These are phyloP conservation scores for Hymenoscyphus infarciens DNA, from an alignment of 2,329 filamentous ascomycete species.

Conservation along the genomic window DNA sequence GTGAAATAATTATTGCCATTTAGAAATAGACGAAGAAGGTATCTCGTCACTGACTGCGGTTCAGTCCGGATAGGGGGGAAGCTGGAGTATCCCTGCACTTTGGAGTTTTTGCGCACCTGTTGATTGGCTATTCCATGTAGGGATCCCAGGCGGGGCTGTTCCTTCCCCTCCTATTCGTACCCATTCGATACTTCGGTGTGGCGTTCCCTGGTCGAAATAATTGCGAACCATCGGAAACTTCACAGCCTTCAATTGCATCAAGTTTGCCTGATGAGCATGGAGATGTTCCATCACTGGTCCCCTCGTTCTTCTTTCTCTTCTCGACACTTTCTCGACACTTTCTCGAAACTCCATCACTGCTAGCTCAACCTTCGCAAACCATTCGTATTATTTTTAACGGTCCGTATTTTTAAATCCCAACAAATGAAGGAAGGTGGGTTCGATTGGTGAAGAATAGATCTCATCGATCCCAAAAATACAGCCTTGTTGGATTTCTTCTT, in stretches of 20 bases:
- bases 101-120: not conserved
- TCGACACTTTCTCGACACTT: not conserved
- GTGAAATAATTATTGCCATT: too few relatives aligned
- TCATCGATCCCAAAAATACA: too few relatives aligned
- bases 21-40: too few relatives aligned
- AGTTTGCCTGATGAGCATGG: not conserved
- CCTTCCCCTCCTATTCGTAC: not conserved
- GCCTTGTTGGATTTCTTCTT: not conserved
- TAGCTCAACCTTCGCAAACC: too few relatives aligned
- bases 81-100: not conserved
- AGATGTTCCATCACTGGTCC: not conserved
- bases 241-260: not conserved
- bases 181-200: not conserved
- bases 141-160: not conserved
- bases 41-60: too few relatives aligned
- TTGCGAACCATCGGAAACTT: not conserved
- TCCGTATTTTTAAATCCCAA: too few relatives aligned
- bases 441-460: too few relatives aligned
- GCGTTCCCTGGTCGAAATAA: not conserved
- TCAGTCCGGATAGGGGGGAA: not conserved
- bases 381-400: too few relatives aligned
- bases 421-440: too few relatives aligned
- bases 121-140: not conserved
- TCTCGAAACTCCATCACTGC: too few relatives aligned
- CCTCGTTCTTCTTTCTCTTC: not conserved